A percentile compares a stretch with the other conserved stretches of the same genome.
These are phyloP conservation scores for Aspergillus bertholletiae DNA, from an alignment of 495 filamentous ascomycete species.

Conservation along the genomic window DNA sequence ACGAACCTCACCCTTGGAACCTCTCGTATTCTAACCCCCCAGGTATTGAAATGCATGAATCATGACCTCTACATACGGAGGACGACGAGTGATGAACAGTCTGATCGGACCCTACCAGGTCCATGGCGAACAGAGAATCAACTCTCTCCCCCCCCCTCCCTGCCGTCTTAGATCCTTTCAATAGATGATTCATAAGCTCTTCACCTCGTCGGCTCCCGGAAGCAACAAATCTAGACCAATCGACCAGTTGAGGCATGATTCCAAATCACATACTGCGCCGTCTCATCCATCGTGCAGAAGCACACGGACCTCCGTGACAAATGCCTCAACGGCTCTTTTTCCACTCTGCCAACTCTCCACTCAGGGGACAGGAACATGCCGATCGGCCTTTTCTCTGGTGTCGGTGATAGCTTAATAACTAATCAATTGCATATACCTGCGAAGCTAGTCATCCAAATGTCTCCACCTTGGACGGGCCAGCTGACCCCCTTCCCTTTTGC, in stretches of 20 bases:
- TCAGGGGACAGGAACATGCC: not conserved
- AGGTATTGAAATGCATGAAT: no score
- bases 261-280: not conserved
- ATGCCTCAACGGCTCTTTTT: not conserved
- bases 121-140: not conserved
- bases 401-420: slow-evolving; percentile 3
- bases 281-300: not conserved
- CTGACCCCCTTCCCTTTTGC: no score
- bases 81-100: no score
- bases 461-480: not conserved
- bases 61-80: not conserved
- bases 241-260: not conserved
- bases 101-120: no score
- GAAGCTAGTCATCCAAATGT: not conserved
- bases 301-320: not conserved
- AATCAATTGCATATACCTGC: not conserved
- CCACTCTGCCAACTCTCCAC: not conserved
- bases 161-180: no score
- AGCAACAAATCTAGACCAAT: not conserved
- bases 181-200: no score
- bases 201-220: no score
- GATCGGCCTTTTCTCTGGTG: not conserved
- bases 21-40: not conserved
- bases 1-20: not conserved
- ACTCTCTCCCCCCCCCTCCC: not conserved